Percentiles rank a stretch among this genome's conserved stretches.
These are phyloP conservation scores for Diatrype stigma DNA, from an alignment of 2,329 filamentous ascomycete species.

Conservation along the genomic window DNA sequence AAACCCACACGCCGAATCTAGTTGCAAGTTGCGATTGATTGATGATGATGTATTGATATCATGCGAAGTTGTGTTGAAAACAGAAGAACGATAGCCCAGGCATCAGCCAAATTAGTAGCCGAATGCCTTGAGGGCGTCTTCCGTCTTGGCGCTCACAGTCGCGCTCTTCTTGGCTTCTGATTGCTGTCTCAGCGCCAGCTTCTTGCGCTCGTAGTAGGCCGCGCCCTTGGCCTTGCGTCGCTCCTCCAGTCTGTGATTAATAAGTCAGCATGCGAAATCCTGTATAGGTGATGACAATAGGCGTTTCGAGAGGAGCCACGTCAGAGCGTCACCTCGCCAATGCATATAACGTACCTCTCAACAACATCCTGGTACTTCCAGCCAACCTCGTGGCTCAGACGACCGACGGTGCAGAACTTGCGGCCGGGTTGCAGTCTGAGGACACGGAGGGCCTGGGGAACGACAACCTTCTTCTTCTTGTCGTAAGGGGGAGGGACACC, in stretches of 20 bases:
- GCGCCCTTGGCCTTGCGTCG: constrained; percentile 98
- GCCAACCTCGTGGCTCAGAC: constrained; percentile 97
- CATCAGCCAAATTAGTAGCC: constrained; percentile 68
- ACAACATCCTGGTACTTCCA: constrained; percentile 99
- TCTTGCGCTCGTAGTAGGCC: constrained; percentile 99
- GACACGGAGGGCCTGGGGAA: constrained; percentile 95
- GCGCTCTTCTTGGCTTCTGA: constrained; percentile 90
- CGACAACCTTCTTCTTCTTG: constrained; percentile 99
- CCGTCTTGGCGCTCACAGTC: constrained; percentile 79
- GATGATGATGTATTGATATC: constrained; percentile 23
- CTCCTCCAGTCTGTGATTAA: constrained; percentile 79
- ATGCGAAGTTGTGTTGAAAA: constrained; percentile 24
- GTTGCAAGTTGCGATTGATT: constrained; percentile 27
- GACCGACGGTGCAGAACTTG: constrained; percentile 99
- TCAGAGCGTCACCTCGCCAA: not conserved
- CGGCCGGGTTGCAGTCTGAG: constrained; percentile 96
- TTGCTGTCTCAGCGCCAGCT: constrained; percentile 86
- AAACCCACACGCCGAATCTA: constrained; percentile 32
- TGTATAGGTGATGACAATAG: constrained; percentile 4
- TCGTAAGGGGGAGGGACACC: constrained; percentile 98
- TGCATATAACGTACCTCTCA: constrained; percentile 68
- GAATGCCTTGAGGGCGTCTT: constrained; percentile 80
- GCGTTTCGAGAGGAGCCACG: constrained; percentile 1
- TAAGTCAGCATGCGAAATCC: constrained; percentile 11
- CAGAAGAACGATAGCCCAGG: constrained; percentile 18